Evolutionary conservation across 345 rosid genomes (phyloP).

Genomic region (Sisymbrium altissimum): DNA sequence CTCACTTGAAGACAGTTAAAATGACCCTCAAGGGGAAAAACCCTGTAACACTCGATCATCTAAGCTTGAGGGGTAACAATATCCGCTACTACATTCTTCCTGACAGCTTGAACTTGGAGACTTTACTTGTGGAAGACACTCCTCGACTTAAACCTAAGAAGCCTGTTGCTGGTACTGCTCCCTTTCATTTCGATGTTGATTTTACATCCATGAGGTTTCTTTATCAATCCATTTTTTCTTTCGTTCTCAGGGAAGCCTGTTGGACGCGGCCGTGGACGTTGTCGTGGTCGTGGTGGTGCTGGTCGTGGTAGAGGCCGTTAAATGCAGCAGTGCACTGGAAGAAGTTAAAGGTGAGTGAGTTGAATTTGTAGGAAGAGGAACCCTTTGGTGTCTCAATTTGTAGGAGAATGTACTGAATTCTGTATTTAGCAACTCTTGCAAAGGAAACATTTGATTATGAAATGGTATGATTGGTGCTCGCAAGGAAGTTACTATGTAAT

Average conservation of each 20-base stretch:
- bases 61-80: constrained; percentile 93
- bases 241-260: constrained; percentile 57
- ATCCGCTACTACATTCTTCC: constrained; percentile 96
- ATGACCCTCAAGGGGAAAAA: constrained; percentile 88
- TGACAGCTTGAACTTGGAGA: constrained; percentile 98
- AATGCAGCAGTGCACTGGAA: constrained; percentile 15
- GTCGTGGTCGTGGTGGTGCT: constrained; percentile 85
- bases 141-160: constrained; percentile 96
- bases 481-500: constrained; percentile 8
- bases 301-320: constrained; percentile 75
- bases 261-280: constrained; percentile 91
- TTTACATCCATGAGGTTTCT: not conserved
- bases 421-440: constrained; percentile 28
- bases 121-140: constrained; percentile 90
- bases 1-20: constrained; percentile 94
- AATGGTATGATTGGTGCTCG: not conserved
- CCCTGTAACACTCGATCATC: constrained; percentile 84
- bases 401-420: constrained; percentile 19
- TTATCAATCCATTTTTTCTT: not conserved
- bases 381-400: constrained; percentile 4
- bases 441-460: not conserved
- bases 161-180: constrained; percentile 87
- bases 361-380: constrained; percentile 14
- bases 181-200: not conserved
- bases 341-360: constrained; percentile 8